These are phyloP conservation scores for Salvia sclarea DNA, from an alignment of 305 asterid species.

Conservation along the genomic window DNA sequence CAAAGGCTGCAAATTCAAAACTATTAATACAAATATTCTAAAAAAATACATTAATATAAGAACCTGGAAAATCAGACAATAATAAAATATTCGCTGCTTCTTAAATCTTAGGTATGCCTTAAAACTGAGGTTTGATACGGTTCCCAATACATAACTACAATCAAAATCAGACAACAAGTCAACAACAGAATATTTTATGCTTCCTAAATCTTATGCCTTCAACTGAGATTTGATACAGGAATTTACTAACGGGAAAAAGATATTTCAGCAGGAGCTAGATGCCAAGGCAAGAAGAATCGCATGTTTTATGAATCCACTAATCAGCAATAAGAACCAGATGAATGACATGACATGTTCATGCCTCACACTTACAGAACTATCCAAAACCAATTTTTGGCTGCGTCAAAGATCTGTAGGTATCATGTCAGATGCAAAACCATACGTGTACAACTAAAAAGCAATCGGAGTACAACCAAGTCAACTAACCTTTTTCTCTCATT, in stretches of 20 bases:
- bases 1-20: conserved; percentile 69
- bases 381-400: neutral
- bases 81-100: no score
- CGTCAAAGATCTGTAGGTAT: neutral
- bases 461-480: conserved; percentile 18
- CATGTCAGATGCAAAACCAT: conserved; percentile 17
- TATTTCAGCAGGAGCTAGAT: neutral
- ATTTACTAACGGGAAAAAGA: neutral
- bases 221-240: neutral
- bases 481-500: conserved; percentile 84
- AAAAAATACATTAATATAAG: conserved; percentile 27
- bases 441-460: conserved; percentile 19
- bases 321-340: conserved; percentile 2
- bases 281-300: conserved; percentile 11
- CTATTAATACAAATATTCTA: conserved; percentile 23
- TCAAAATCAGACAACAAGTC: no score
- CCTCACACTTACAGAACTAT: neutral
- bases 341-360: neutral
- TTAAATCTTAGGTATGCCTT: conserved; percentile 6
- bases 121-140: neutral
- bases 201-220: no score
- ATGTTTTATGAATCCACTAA: conserved; percentile 5
- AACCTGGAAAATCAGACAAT: conserved; percentile 9
- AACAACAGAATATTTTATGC: no score
- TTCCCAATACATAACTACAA: neutral